These are phyloP conservation scores for Dioscorea zingiberensis DNA, from an alignment of 106 monocot genomes.

Conservation along the genomic window DNA sequence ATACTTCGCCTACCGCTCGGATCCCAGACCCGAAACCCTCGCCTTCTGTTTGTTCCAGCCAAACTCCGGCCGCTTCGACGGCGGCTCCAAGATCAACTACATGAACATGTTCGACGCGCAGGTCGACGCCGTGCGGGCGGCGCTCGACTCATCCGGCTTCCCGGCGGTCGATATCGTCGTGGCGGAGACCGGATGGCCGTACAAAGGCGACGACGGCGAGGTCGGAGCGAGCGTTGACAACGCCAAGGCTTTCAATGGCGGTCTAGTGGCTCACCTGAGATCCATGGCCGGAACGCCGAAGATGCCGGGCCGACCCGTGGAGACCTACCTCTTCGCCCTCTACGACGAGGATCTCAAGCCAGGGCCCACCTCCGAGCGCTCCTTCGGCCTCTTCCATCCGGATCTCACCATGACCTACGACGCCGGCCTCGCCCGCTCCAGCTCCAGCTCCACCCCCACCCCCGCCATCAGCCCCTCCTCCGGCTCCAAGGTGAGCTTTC, in stretches of 20 bases:
- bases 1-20: constrained; percentile 61
- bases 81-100: constrained; percentile 45
- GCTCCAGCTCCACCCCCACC: neutral
- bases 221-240: constrained; percentile 58
- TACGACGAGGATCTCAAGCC: constrained; percentile 76
- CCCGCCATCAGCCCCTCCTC: neutral
- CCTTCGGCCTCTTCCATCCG: constrained; percentile 57
- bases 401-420: constrained; percentile 59
- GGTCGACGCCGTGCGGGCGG: constrained; percentile 60
- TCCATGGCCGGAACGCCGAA: constrained; percentile 62
- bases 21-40: constrained; percentile 63
- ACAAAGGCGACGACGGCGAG: constrained; percentile 45
- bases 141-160: constrained; percentile 39
- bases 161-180: constrained; percentile 40
- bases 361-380: constrained; percentile 55
- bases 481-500: neutral
- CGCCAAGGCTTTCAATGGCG: constrained; percentile 46
- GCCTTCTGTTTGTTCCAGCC: constrained; percentile 71
- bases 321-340: constrained; percentile 73
- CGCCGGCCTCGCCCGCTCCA: constrained; percentile 31
- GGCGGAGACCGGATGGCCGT: constrained; percentile 82
- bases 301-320: constrained; percentile 62
- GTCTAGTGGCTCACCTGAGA: constrained; percentile 42
- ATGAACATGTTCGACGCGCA: constrained; percentile 83
- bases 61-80: constrained; percentile 50